phyloP scores from a whole-genome alignment of 805 yeast species.

The Pichia thaimueangensis region DNA sequence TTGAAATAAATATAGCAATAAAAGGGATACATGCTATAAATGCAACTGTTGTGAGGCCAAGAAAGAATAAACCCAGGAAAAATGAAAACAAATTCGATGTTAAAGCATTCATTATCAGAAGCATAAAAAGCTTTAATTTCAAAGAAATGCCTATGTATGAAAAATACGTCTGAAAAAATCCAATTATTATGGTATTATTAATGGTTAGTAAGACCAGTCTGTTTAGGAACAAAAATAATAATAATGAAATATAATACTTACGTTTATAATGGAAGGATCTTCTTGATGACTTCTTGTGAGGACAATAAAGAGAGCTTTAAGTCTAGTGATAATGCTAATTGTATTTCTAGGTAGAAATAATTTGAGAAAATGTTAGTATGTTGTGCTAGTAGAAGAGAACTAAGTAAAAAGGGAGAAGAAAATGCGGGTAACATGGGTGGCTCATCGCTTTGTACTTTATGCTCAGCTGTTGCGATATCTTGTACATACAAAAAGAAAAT shows the following conservation, averaged over 20 bases:
- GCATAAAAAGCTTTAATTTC: neutral
- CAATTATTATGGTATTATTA: no score
- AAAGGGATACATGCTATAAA: conserved; percentile 5
- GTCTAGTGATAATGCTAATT: neutral
- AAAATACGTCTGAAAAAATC: conserved; percentile 6
- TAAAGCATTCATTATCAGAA: conserved; percentile 1
- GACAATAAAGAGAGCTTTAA: neutral
- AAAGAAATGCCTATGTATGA: conserved; percentile 3
- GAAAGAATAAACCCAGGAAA: conserved; percentile 14
- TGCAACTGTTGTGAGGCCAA: conserved; percentile 29
- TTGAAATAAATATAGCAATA: conserved; percentile 6
- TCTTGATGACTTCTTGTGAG: neutral
- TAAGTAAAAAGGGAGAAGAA: neutral
- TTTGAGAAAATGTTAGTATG: conserved; percentile 1
- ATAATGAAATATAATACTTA: no score
- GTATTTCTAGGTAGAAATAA: neutral
- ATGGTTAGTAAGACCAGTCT: neutral
- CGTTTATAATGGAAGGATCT: conserved; percentile 2
- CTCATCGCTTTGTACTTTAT: neutral
- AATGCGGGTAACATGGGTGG: neutral
- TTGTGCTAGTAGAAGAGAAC: neutral
- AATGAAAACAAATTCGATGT: conserved; percentile 14
- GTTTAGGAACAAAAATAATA: no score
- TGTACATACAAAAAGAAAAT: conserved; percentile 1
- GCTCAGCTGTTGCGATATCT: neutral